phyloP scores from a whole-genome alignment of 768 basidiomycete species.

The Dioszegia crocea region DNA sequence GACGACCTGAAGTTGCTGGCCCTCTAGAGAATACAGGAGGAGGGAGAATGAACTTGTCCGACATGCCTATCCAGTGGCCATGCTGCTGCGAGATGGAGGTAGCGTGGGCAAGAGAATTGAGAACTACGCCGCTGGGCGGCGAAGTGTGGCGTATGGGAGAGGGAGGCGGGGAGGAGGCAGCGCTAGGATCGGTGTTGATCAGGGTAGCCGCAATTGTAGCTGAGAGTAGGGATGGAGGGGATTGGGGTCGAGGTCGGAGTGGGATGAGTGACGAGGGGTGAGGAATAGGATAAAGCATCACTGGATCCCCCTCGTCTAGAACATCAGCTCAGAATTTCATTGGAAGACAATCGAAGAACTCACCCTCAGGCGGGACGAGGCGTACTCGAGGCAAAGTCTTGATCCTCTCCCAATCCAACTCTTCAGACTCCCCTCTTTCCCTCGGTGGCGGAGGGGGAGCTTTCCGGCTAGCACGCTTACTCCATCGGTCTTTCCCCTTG shows the following conservation, averaged over 20 bases:
- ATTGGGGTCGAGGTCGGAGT: constrained; percentile 13
- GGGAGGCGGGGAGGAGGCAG: constrained; percentile 11
- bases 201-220: constrained; percentile 3
- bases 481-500: neutral
- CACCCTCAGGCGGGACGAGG: constrained; percentile 38
- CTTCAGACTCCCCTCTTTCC: constrained; percentile 14
- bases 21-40: constrained; percentile 27
- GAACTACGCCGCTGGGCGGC: constrained; percentile 8
- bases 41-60: constrained; percentile 27
- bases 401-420: constrained; percentile 24
- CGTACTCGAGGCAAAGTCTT: constrained; percentile 31
- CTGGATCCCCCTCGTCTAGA: constrained; percentile 32
- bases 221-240: constrained; percentile 10
- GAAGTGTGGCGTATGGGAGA: constrained; percentile 9
- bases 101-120: constrained; percentile 12
- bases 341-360: constrained; percentile 1
- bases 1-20: neutral
- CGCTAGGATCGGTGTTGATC: neutral
- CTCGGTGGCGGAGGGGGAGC: constrained; percentile 9
- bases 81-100: neutral
- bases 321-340: neutral
- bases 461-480: constrained; percentile 7
- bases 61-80: constrained; percentile 31
- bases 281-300: constrained; percentile 30
- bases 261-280: constrained; percentile 15